Evolutionary conservation across 352 stramenopile genomes (phyloP), one percentile per base, ranked within the genome.

Genomic region (Phytophthora tubulina): DNA sequence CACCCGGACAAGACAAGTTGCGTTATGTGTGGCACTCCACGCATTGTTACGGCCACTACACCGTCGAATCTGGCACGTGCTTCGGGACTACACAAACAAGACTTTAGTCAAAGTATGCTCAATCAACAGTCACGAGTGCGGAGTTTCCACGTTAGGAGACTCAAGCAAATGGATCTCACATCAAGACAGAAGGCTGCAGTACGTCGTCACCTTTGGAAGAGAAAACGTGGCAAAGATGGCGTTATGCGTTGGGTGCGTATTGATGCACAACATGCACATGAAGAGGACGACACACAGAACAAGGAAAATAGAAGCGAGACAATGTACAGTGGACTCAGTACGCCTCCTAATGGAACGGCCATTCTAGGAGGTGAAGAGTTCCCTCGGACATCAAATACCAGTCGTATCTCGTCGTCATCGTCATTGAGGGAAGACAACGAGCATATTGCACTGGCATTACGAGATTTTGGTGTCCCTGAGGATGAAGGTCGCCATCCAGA

Each of bases 111-210:
- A 39, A 89, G 75, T 35, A 88, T 94, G 56, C 79, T 96, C 27
- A 92, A 92, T 53, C 86, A 96, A 62, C 86, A 94, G 73, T 90
- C 85, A 51, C 82, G 88, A 36, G 83, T 96, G 56, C 86, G 88
- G 1, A 92, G 85, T 50, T 96, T 96, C 75, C 89, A 96, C 70
- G 89, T 96, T 51, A 84, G 89, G 0, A 73, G 89, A 7, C 84
- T 96, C 52, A 94, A 96, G 79, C 87, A 95, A 53, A 94, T 95
- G 87, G 84, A 96, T 49, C 76, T 95, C 31, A 94, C 86, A 8
- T 83, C 86, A 11, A 78, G 88, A 7, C 88, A 96, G 51, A 96
- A 94, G 59, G 88, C 86, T 1, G 88, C 86, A 1, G 84, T 94
- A 73, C 82, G 88, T 3, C 82, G 88, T 7, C 86, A 94, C 44